Percentiles rank a stretch among this genome's conserved stretches.
phyloP scores from a whole-genome alignment of 164 flowering plant genomes.

The Stephania japonica region DNA sequence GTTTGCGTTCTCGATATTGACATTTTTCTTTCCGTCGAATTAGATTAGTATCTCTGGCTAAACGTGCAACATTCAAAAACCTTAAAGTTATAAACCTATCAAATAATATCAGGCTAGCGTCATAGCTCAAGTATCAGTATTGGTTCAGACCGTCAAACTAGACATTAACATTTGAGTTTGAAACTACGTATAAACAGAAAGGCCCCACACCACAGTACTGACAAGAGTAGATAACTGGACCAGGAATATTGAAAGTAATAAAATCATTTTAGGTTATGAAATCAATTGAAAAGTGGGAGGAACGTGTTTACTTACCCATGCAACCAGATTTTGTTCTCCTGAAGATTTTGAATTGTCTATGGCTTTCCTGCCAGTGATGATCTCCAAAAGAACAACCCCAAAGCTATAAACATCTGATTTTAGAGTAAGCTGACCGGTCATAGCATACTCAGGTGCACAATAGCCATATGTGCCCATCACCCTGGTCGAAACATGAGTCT shows the following conservation, averaged over 20 bases:
- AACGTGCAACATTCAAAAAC: not conserved
- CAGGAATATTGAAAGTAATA: not conserved
- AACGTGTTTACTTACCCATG: slow-evolving; percentile 58
- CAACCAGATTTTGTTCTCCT: slow-evolving; percentile 64
- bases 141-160: not conserved
- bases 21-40: not conserved
- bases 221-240: not conserved
- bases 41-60: not conserved
- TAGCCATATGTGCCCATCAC: slow-evolving; percentile 93
- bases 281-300: not conserved
- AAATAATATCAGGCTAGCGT: not conserved
- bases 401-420: slow-evolving; percentile 88
- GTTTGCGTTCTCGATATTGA: not conserved
- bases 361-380: slow-evolving; percentile 80
- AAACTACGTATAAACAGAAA: not conserved
- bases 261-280: not conserved
- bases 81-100: not conserved
- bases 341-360: slow-evolving; percentile 45
- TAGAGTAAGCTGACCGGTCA: slow-evolving; percentile 81
- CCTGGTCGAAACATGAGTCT: slow-evolving; percentile 53
- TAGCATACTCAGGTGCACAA: slow-evolving; percentile 91
- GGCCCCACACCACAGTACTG: not conserved
- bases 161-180: not conserved
- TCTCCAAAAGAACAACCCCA: slow-evolving; percentile 86
- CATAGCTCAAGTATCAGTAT: not conserved